phyloP scores from a whole-genome alignment of 2,329 filamentous ascomycete genomes.

The Ophiosphaerella herpotricha region DNA sequence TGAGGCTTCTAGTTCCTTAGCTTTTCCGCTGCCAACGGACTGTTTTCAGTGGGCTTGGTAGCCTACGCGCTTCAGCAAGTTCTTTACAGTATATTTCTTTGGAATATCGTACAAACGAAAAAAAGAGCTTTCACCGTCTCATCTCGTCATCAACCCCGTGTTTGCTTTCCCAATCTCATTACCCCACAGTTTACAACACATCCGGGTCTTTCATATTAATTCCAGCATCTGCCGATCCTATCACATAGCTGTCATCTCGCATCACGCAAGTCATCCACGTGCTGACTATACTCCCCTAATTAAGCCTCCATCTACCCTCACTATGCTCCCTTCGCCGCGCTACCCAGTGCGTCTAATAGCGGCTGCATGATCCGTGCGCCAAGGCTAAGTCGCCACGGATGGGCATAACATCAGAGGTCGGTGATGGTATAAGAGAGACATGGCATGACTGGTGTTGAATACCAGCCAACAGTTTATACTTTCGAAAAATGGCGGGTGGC shows the following conservation, averaged over 20 bases:
- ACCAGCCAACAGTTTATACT: not conserved
- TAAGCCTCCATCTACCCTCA: conserved; percentile 24
- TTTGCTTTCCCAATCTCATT: conserved; percentile 9
- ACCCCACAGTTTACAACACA: conserved; percentile 19
- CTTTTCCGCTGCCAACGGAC: no score
- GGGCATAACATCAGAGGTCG: conserved; percentile 2
- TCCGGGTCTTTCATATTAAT: conserved; percentile 17
- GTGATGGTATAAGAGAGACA: conserved; percentile 21
- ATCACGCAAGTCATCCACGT: conserved; percentile 15
- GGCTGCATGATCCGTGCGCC: conserved; percentile 15
- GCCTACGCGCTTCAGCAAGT: no score
- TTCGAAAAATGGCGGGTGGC: conserved; percentile 19
- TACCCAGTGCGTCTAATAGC: conserved; percentile 10
- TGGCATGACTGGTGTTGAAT: conserved; percentile 2
- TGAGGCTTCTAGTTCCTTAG: not conserved
- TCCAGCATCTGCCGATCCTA: conserved; percentile 29
- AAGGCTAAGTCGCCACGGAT: conserved; percentile 2
- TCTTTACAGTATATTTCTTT: no score
- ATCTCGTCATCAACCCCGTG: no score
- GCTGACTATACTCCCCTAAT: conserved; percentile 19
- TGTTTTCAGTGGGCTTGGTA: no score
- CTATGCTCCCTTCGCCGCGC: conserved; percentile 7
- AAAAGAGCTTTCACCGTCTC: not conserved
- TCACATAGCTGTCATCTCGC: conserved; percentile 13
- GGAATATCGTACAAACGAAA: no score